Conservation (phyloP, 1,284 basidiomycete species). For the Cryptococcus jaspeensis region DNA sequence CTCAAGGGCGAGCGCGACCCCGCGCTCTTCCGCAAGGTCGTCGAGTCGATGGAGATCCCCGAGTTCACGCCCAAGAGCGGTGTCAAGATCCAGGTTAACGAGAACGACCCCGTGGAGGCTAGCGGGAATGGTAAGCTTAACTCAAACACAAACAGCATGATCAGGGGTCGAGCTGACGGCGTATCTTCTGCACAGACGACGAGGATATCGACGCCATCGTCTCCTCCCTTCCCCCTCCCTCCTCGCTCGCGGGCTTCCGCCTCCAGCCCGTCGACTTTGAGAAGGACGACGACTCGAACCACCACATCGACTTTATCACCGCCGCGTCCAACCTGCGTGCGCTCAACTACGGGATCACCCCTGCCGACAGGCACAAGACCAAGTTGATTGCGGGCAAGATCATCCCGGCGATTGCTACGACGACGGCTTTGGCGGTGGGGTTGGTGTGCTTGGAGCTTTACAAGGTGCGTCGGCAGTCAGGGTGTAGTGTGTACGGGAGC, state of each 20-base stretch:
- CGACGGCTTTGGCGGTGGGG: slow-evolving; percentile 91
- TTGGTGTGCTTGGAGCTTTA: slow-evolving; percentile 96
- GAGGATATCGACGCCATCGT: slow-evolving; percentile 62
- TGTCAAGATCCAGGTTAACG: slow-evolving; percentile 91
- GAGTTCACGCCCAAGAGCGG: slow-evolving; percentile 90
- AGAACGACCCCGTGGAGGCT: slow-evolving; percentile 77
- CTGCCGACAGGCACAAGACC: slow-evolving; percentile 88
- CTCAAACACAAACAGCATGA: no score
- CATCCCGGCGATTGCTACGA: slow-evolving; percentile 98
- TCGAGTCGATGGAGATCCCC: slow-evolving; percentile 83
- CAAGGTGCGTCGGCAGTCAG: slow-evolving; percentile 63
- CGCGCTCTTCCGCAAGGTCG: slow-evolving; percentile 76
- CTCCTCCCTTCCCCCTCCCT: slow-evolving; percentile 75
- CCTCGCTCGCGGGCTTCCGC: slow-evolving; percentile 90
- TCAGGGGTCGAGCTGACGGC: background rate
- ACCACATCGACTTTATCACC: slow-evolving; percentile 99
- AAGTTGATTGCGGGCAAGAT: slow-evolving; percentile 99
- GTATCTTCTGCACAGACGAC: slow-evolving; percentile 17
- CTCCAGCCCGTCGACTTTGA: slow-evolving; percentile 96
- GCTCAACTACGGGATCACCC: slow-evolving; percentile 87
- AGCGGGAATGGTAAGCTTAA: slow-evolving; percentile 55
- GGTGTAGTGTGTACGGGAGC: background rate
- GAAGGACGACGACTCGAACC: slow-evolving; percentile 98
- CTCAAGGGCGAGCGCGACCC: slow-evolving; percentile 85
- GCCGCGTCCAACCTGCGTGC: slow-evolving; percentile 97